Evolutionary conservation across 2,329 filamentous ascomycete species (phyloP).

Genomic region (Ophiostoma ips): DNA sequence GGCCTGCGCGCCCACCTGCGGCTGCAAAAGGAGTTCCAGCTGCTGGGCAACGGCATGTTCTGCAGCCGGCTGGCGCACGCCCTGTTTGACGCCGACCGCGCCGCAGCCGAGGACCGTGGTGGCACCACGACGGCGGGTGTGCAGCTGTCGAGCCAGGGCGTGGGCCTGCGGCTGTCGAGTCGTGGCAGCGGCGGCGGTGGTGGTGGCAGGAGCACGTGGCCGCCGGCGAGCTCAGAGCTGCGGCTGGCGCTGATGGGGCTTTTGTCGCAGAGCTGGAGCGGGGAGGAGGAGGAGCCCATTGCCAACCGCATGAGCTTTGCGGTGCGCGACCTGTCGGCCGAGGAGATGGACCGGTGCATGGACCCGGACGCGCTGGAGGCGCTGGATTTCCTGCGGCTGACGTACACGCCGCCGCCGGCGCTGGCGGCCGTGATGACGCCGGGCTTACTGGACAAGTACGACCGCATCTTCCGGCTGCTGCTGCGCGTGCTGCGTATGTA

Average conservation of each 20-base stretch:
- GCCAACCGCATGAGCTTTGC: slow-evolving; percentile 68
- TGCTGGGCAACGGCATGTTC: slow-evolving; percentile 77
- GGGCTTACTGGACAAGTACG: slow-evolving; percentile 61
- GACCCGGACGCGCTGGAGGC: slow-evolving; percentile 73
- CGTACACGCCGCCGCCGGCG: slow-evolving; percentile 64
- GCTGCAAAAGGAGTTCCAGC: slow-evolving; percentile 65
- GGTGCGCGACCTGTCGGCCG: slow-evolving; percentile 63
- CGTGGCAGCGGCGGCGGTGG: slow-evolving; percentile 47
- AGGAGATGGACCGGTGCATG: slow-evolving; percentile 72
- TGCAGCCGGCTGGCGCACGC: slow-evolving; percentile 66
- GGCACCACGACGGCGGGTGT: slow-evolving; percentile 45
- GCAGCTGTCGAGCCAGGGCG: slow-evolving; percentile 54
- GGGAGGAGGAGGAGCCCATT: slow-evolving; percentile 23
- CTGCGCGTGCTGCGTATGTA: slow-evolving; percentile 67
- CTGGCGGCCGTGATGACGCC: slow-evolving; percentile 62
- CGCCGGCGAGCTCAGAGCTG: slow-evolving; percentile 87
- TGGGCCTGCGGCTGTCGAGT: slow-evolving; percentile 72
- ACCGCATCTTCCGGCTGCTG: slow-evolving; percentile 68
- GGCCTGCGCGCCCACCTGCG: slow-evolving; percentile 57
- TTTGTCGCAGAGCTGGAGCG: slow-evolving; percentile 51
- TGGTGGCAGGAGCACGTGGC: slow-evolving; percentile 60
- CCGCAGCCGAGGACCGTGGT: slow-evolving; percentile 56
- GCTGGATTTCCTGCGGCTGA: slow-evolving; percentile 80
- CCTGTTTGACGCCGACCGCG: slow-evolving; percentile 71
- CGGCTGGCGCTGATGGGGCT: slow-evolving; percentile 78